Evolutionary conservation across 768 basidiomycete genomes (phyloP).

Genomic region (Tricholoma terreum): DNA sequence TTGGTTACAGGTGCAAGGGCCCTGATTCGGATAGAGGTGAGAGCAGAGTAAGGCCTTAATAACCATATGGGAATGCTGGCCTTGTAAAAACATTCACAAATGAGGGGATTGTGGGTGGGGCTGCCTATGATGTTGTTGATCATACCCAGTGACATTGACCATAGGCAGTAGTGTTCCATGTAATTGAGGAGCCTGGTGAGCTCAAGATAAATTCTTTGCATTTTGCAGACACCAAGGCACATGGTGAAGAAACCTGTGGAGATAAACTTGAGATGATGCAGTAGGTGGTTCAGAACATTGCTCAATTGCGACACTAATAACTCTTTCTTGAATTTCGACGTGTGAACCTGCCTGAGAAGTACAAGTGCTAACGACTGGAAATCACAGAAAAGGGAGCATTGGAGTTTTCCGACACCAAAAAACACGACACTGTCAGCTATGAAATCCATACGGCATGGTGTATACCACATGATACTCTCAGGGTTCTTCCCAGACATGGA

Average conservation of each 20-base stretch:
- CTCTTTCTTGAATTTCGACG: too few relatives aligned
- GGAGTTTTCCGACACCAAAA: too few relatives aligned
- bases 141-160: background rate
- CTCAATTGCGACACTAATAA: too few relatives aligned
- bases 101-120: background rate
- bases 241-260: background rate
- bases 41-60: background rate
- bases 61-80: background rate
- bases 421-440: too few relatives aligned
- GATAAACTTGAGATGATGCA: background rate
- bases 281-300: background rate
- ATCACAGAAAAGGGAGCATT: too few relatives aligned
- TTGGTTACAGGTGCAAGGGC: background rate
- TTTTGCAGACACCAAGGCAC: background rate
- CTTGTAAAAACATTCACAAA: background rate
- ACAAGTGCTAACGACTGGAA: too few relatives aligned
- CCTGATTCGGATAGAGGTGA: background rate
- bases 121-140: background rate
- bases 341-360: too few relatives aligned
- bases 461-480: too few relatives aligned
- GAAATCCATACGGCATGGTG: too few relatives aligned
- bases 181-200: background rate
- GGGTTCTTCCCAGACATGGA: too few relatives aligned
- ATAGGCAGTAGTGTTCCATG: background rate
- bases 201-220: background rate